Conservation (phyloP, 495 filamentous ascomycete genomes). For the Aspergillus conjunctus region DNA sequence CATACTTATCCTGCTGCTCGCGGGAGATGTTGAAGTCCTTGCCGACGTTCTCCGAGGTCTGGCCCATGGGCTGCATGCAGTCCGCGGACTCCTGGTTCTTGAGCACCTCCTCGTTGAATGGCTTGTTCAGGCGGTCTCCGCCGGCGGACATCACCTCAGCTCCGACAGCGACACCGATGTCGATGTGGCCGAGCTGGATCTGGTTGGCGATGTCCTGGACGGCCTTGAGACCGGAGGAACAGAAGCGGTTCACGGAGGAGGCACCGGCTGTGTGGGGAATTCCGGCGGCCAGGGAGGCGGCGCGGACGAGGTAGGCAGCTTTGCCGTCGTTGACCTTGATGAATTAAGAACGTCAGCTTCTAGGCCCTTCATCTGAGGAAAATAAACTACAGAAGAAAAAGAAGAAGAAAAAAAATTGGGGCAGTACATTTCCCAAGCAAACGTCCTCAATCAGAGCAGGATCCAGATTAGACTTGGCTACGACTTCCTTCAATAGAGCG, state of each 20-base stretch:
- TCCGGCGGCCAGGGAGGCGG: conserved; percentile 85
- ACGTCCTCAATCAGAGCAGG: conserved; percentile 88
- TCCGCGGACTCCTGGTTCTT: conserved; percentile 76
- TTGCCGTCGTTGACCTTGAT: conserved; percentile 78
- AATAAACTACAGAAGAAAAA: not conserved
- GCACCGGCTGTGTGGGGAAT: conserved; percentile 87
- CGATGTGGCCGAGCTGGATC: conserved; percentile 78
- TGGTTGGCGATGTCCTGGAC: conserved; percentile 92
- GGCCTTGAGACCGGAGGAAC: conserved; percentile 92
- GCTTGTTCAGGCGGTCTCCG: conserved; percentile 64
- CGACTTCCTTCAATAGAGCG: conserved; percentile 74
- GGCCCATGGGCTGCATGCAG: conserved; percentile 94
- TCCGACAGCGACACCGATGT: conserved; percentile 83
- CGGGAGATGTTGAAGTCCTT: conserved; percentile 84
- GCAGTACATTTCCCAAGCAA: conserved; percentile 79
- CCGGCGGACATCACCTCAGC: conserved; percentile 83
- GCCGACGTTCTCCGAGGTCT: conserved; percentile 96
- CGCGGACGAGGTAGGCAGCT: conserved; percentile 86
- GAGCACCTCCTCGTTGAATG: conserved; percentile 79
- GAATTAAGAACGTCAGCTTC: not conserved
- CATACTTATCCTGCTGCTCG: conserved; percentile 79
- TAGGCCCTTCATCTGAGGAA: not conserved
- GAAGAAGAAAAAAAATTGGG: too few relatives aligned
- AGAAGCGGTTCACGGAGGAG: conserved; percentile 90
- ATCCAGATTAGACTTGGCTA: conserved; percentile 74